These are phyloP conservation scores for Rhodotorula sp. DNA, from an alignment of 1,284 basidiomycete genomes.

Conservation along the genomic window DNA sequence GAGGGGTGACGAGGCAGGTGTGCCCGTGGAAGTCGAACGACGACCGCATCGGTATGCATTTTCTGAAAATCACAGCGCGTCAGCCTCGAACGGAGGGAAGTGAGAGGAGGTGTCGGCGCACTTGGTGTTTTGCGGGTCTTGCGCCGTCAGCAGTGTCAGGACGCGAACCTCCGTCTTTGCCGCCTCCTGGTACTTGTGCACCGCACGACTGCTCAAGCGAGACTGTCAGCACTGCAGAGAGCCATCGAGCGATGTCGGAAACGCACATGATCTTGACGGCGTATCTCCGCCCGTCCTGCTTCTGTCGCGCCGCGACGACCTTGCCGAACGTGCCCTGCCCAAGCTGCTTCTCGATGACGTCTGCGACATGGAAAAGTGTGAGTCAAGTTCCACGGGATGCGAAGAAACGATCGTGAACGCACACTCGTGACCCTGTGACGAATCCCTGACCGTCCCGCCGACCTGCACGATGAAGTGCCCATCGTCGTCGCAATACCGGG, in stretches of 20 bases:
- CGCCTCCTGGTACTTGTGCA: conserved; percentile 96
- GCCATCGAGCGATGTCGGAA: not conserved
- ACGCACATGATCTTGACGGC: conserved; percentile 91
- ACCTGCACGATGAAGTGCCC: conserved; percentile 53
- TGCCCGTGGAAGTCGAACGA: conserved; percentile 98
- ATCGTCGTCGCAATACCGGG: conserved; percentile 48
- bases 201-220: conserved; percentile 60
- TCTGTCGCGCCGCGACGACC: conserved; percentile 92
- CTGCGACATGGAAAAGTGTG: conserved; percentile 1
- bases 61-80: conserved; percentile 60
- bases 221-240: not conserved
- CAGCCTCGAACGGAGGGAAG: not conserved
- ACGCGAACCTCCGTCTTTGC: conserved; percentile 98
- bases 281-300: conserved; percentile 61
- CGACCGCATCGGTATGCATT: conserved; percentile 94
- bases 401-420: not conserved
- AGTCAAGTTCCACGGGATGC: not conserved
- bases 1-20: conserved; percentile 94
- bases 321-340: conserved; percentile 99
- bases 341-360: conserved; percentile 75
- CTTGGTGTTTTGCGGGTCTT: conserved; percentile 73
- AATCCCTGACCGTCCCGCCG: not conserved
- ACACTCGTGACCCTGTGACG: conserved; percentile 4
- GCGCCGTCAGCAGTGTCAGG: conserved; percentile 83
- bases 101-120: not conserved